A percentile compares a stretch with the other conserved stretches of the same genome.
Evolutionary conservation across 2,329 filamentous ascomycete species (phyloP).

Genomic region (Drechslerella stenobrocha): DNA sequence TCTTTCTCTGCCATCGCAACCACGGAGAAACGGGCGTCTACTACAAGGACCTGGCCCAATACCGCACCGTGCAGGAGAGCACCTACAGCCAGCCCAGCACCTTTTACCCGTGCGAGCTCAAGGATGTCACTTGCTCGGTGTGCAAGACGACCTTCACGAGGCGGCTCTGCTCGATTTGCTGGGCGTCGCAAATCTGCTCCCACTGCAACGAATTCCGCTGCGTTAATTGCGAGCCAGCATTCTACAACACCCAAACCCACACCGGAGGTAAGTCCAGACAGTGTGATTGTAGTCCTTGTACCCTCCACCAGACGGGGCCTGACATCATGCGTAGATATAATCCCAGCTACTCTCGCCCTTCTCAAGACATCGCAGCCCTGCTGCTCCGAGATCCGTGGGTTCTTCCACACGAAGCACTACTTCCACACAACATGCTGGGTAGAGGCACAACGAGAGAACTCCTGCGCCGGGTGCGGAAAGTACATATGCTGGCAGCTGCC

Average conservation of each 20-base stretch:
- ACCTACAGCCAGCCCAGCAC: not conserved
- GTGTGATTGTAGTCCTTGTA: too few species aligned
- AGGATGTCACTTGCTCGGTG: conserved; percentile 7
- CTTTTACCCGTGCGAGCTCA: conserved; percentile 26
- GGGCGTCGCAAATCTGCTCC: conserved; percentile 21
- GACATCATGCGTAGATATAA: not conserved
- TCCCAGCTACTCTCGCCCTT: conserved; percentile 2
- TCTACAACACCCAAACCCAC: not conserved
- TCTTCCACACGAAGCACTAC: conserved; percentile 26
- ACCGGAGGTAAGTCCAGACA: conserved; percentile 6
- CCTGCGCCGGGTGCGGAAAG: conserved; percentile 10
- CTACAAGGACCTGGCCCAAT: not conserved
- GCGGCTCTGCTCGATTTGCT: conserved; percentile 27
- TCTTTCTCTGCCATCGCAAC: conserved; percentile 37
- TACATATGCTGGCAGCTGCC: conserved; percentile 18
- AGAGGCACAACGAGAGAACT: not conserved
- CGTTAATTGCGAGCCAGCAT: conserved; percentile 6
- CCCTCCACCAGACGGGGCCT: too few species aligned
- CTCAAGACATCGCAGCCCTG: conserved; percentile 10
- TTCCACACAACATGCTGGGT: conserved; percentile 22
- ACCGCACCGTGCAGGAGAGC: not conserved
- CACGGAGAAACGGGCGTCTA: conserved; percentile 17
- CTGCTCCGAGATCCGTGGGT: conserved; percentile 15
- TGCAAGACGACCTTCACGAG: conserved; percentile 15
- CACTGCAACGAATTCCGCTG: conserved; percentile 34